These are phyloP conservation scores for Aspergillus proliferans DNA, from an alignment of 2,329 filamentous ascomycete species.

Conservation along the genomic window DNA sequence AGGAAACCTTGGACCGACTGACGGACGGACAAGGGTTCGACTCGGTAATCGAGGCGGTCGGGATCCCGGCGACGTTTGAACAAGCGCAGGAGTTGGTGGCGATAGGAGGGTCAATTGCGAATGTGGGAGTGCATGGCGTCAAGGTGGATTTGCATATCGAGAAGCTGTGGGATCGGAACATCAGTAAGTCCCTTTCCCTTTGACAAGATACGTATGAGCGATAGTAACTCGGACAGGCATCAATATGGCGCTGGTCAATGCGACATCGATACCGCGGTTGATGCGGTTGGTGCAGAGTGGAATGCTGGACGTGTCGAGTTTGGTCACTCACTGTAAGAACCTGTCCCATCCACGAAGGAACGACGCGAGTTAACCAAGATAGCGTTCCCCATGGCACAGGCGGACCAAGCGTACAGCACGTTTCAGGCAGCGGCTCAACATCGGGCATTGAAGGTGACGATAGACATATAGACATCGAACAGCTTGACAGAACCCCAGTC, in stretches of 20 bases:
- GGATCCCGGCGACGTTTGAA: conserved; percentile 46
- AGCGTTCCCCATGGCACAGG: conserved; percentile 13
- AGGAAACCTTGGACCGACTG: conserved; percentile 33
- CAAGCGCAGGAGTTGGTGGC: conserved; percentile 48
- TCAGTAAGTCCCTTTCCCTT: conserved; percentile 29
- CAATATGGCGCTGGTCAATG: conserved; percentile 18
- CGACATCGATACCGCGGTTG: conserved; percentile 11
- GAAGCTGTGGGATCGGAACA: conserved; percentile 47
- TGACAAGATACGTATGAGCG: not conserved
- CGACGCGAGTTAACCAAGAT: not conserved
- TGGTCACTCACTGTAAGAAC: conserved; percentile 18
- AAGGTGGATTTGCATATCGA: conserved; percentile 46
- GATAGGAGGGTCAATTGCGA: conserved; percentile 47
- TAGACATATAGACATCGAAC: conserved; percentile 6
- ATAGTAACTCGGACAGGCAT: conserved; percentile 9
- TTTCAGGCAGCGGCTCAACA: conserved; percentile 14
- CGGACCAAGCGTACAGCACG: conserved; percentile 10
- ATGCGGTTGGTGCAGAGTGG: conserved; percentile 12
- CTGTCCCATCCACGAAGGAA: not conserved
- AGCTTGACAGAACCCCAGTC: no score
- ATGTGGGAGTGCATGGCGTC: conserved; percentile 50
- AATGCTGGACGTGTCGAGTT: conserved; percentile 8
- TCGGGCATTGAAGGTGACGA: conserved; percentile 16
- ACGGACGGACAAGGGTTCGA: conserved; percentile 49
- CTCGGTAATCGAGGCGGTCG: conserved; percentile 51